Evolutionary conservation across 345 rosid species (phyloP).

Genomic region (Cardamine chenopodiifolia): DNA sequence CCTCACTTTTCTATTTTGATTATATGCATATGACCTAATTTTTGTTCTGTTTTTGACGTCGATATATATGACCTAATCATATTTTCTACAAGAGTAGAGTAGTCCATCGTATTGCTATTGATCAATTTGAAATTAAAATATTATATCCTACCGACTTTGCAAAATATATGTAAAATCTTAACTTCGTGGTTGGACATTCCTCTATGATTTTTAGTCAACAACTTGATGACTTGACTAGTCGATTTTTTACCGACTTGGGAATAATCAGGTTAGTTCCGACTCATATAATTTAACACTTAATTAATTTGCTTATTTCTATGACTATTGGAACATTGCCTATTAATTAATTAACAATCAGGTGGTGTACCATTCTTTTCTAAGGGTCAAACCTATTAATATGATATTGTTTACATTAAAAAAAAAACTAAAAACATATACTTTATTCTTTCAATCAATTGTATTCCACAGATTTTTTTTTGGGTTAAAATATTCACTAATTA

Average conservation of each 20-base stretch:
- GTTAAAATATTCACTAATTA: too few species aligned
- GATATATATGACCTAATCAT: constrained; percentile 28
- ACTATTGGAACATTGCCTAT: not conserved
- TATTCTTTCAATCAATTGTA: not conserved
- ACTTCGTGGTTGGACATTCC: constrained; percentile 15
- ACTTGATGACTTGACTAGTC: constrained; percentile 21
- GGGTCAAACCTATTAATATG: not conserved
- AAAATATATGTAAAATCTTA: constrained; percentile 10
- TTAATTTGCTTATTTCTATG: not conserved
- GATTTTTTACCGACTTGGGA: not conserved
- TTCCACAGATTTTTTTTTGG: too few species aligned
- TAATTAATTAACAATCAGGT: too few species aligned
- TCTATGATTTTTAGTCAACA: constrained; percentile 11
- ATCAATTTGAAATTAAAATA: not conserved
- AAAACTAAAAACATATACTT: not conserved
- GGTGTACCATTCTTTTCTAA: not conserved
- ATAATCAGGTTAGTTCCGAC: not conserved
- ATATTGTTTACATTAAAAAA: not conserved
- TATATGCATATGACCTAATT: constrained; percentile 25
- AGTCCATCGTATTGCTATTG: constrained; percentile 4
- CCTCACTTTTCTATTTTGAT: constrained; percentile 13
- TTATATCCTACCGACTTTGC: constrained; percentile 8
- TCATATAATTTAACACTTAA: not conserved
- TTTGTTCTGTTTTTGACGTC: constrained; percentile 27
- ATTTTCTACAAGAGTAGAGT: constrained; percentile 9